A percentile compares a stretch with the other conserved stretches of the same genome.
These are phyloP conservation scores for Blastosporella zonata DNA, from an alignment of 1,284 basidiomycete species.

Conservation along the genomic window DNA sequence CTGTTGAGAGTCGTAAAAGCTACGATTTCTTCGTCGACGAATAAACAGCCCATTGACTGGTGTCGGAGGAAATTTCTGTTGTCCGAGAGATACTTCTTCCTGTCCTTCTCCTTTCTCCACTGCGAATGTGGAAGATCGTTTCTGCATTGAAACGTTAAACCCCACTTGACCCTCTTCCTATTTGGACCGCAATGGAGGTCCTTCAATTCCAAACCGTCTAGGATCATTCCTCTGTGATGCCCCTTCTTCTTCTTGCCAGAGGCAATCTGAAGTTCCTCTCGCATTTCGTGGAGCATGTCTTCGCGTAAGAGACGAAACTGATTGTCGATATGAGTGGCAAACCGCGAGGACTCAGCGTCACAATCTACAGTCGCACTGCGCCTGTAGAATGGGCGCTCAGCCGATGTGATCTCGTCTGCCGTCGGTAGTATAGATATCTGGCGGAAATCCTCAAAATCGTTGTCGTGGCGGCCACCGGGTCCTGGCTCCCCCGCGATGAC, in stretches of 20 bases:
- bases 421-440: conserved; percentile 59
- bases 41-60: conserved; percentile 49
- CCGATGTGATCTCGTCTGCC: conserved; percentile 48
- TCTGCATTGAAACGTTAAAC: conserved; percentile 40
- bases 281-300: conserved; percentile 63
- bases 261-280: conserved; percentile 52
- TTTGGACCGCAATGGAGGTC: conserved; percentile 36
- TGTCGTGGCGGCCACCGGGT: conserved; percentile 65
- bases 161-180: conserved; percentile 41
- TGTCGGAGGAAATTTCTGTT: conserved; percentile 46
- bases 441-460: conserved; percentile 58
- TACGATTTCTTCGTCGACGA: conserved; percentile 45
- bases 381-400: conserved; percentile 45
- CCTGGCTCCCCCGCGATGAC: conserved; percentile 24
- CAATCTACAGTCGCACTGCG: conserved; percentile 40
- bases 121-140: conserved; percentile 40
- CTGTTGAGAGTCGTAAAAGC: conserved; percentile 53
- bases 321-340: conserved; percentile 54
- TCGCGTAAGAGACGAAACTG: conserved; percentile 63
- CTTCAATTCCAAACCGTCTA: conserved; percentile 38
- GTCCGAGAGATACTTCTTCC: conserved; percentile 36
- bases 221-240: conserved; percentile 36
- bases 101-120: conserved; percentile 36
- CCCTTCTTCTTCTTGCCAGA: conserved; percentile 47
- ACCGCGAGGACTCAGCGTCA: conserved; percentile 32